Conservation (phyloP, 2,329 filamentous ascomycete species). For the Didymella lethalis region DNA sequence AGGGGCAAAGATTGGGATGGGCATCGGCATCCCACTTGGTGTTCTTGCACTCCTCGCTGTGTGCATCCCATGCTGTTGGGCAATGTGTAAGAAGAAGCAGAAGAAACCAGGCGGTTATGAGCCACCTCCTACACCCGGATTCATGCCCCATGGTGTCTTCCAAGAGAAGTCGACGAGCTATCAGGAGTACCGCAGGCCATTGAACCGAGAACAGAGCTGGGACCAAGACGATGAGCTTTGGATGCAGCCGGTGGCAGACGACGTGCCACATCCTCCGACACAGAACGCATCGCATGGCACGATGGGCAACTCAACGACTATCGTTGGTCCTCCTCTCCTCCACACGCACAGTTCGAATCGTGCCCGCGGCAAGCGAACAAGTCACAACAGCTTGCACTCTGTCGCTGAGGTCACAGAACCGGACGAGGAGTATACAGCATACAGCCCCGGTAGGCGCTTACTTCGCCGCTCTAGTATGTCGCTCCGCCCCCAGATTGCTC, state of each 20-base stretch:
- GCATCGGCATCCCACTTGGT: constrained; percentile 61
- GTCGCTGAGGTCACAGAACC: constrained; percentile 46
- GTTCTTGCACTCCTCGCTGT: constrained; percentile 60
- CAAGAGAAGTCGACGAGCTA: constrained; percentile 38
- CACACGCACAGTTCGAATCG: constrained; percentile 48
- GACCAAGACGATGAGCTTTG: constrained; percentile 43
- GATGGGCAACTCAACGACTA: constrained; percentile 31
- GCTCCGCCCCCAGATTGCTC: constrained; percentile 21
- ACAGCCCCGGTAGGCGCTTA: constrained; percentile 22
- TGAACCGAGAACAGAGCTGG: constrained; percentile 37
- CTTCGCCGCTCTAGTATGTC: constrained; percentile 22
- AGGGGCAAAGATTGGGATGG: constrained; percentile 45
- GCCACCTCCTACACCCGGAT: constrained; percentile 47
- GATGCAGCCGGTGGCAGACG: constrained; percentile 16
- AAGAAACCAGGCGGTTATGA: constrained; percentile 35
- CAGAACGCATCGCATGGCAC: constrained; percentile 20
- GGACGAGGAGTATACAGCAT: constrained; percentile 33
- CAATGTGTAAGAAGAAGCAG: constrained; percentile 37
- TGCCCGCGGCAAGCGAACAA: constrained; percentile 44
- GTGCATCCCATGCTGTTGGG: constrained; percentile 36
- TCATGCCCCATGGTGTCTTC: constrained; percentile 49
- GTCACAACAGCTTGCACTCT: constrained; percentile 42
- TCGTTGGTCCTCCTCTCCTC: constrained; percentile 38
- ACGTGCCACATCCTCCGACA: constrained; percentile 6
- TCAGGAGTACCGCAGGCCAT: constrained; percentile 33